These are phyloP conservation scores for Peterozyma xylosa DNA, from an alignment of 805 yeast genomes.

Conservation along the genomic window DNA sequence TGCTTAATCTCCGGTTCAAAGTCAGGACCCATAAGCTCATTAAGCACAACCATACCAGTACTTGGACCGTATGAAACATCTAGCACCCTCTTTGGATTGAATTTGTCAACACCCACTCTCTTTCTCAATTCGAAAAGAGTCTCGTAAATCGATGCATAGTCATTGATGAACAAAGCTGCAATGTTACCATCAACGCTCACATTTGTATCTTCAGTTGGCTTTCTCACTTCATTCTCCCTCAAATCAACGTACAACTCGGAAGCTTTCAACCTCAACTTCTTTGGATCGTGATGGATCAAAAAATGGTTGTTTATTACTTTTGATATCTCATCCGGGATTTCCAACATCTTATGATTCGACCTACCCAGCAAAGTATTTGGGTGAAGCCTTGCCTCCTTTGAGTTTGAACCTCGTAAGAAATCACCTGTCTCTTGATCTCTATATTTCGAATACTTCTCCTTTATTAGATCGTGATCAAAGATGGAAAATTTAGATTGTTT, in stretches of 20 bases:
- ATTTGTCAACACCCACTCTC: slow-evolving; percentile 41
- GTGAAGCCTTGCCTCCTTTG: slow-evolving; percentile 49
- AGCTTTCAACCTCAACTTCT: slow-evolving; percentile 52
- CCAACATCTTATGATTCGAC: slow-evolving; percentile 40
- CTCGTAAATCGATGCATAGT: slow-evolving; percentile 63
- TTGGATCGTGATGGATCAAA: slow-evolving; percentile 53
- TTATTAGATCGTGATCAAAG: slow-evolving; percentile 26
- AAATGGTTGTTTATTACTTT: slow-evolving; percentile 59
- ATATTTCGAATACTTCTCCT: slow-evolving; percentile 22
- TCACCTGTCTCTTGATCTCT: slow-evolving; percentile 25
- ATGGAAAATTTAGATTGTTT: slow-evolving; percentile 23
- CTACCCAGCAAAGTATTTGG: slow-evolving; percentile 52
- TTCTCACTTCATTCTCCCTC: slow-evolving; percentile 45
- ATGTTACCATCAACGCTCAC: slow-evolving; percentile 73
- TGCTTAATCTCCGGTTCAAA: slow-evolving; percentile 60
- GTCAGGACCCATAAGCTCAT: slow-evolving; percentile 68
- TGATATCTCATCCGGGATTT: slow-evolving; percentile 50
- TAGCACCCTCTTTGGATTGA: slow-evolving; percentile 60
- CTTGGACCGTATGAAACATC: slow-evolving; percentile 91
- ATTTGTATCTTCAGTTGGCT: slow-evolving; percentile 24
- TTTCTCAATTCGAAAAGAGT: slow-evolving; percentile 59
- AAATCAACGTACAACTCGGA: slow-evolving; percentile 28
- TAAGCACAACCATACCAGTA: slow-evolving; percentile 81
- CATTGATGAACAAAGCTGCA: slow-evolving; percentile 73
- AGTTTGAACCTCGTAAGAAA: slow-evolving; percentile 26